Conservation (phyloP, 73 alveolate genomes). For the Uronychia setigera region DNA sequence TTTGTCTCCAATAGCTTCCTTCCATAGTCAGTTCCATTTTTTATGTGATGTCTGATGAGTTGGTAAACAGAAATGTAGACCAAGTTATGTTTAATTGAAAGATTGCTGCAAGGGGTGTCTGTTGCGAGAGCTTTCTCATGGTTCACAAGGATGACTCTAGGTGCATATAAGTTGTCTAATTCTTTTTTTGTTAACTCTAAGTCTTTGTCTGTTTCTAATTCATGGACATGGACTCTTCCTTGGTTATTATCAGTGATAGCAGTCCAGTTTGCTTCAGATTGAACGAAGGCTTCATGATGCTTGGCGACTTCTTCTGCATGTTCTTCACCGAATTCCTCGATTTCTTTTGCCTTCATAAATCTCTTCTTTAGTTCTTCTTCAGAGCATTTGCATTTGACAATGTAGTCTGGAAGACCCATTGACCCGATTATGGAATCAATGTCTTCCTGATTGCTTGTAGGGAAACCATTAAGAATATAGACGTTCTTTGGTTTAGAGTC, state of each 20-base stretch:
- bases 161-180: not conserved
- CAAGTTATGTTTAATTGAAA: conserved; percentile 54
- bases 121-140: conserved; percentile 41
- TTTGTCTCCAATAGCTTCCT: conserved; percentile 38
- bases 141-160: conserved; percentile 34
- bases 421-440: not conserved
- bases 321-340: conserved; percentile 36
- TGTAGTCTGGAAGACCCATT: not conserved
- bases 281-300: not conserved
- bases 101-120: conserved; percentile 49
- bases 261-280: not conserved
- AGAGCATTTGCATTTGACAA: not conserved
- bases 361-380: conserved; percentile 9
- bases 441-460: not conserved
- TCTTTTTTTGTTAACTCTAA: not conserved
- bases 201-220: not conserved
- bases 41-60: conserved; percentile 56
- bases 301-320: conserved; percentile 15
- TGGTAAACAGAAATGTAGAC: conserved; percentile 52
- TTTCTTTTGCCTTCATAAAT: conserved; percentile 12
- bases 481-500: not conserved
- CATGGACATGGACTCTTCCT: not conserved
- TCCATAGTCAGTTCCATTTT: conserved; percentile 34
- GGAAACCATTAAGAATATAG: not conserved
- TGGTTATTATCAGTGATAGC: not conserved